phyloP scores from a whole-genome alignment of 306 rosid species.

The Glycine tomentella region DNA sequence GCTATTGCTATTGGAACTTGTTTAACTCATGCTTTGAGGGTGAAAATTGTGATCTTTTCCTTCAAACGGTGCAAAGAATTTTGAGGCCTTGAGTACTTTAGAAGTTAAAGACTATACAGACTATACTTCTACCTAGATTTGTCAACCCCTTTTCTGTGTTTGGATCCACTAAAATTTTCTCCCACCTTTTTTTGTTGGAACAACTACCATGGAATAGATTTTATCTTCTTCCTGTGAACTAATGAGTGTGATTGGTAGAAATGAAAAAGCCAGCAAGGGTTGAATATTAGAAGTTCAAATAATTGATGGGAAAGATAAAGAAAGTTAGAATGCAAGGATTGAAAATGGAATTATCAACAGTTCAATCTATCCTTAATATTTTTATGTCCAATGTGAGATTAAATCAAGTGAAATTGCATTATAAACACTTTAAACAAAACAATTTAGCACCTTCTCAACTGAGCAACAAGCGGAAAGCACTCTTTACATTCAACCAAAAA shows the following conservation, averaged over 20 bases:
- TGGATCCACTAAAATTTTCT: not conserved
- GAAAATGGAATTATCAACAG: not conserved
- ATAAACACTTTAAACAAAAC: not conserved
- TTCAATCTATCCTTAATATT: not conserved
- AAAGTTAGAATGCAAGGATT: not conserved
- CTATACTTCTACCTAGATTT: not conserved
- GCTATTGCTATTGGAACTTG: not conserved
- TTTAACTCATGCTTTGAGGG: not conserved
- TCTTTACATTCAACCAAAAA: not conserved
- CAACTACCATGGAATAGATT: not conserved
- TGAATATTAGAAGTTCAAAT: not conserved
- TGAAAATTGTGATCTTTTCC: not conserved
- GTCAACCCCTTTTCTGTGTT: not conserved
- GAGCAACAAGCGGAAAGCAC: not conserved
- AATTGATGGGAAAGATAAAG: not conserved
- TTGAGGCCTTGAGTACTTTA: not conserved
- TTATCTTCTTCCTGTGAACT: not conserved
- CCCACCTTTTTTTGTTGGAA: not conserved
- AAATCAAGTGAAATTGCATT: not conserved
- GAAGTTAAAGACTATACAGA: not conserved
- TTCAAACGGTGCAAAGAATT: not conserved
- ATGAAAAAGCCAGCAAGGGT: not conserved
- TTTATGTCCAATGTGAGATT: not conserved
- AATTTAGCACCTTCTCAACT: not conserved
- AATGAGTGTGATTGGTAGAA: not conserved